Conservation (phyloP, 2,329 filamentous ascomycete genomes). For the Cladophialophora yegresii region DNA sequence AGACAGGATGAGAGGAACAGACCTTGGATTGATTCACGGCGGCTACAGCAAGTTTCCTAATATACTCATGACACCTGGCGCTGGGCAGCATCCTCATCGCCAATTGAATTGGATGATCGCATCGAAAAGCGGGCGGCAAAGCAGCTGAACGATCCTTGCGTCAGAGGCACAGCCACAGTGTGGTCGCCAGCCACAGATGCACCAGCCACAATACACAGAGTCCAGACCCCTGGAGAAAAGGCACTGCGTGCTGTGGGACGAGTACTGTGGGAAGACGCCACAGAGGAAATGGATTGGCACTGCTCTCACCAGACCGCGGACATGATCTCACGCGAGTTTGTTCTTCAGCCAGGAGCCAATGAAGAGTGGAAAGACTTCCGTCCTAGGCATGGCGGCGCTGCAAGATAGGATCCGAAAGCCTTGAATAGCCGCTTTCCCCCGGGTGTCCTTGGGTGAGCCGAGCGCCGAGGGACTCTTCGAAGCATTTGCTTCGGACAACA, state of each 20-base stretch:
- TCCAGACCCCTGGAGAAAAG: neutral
- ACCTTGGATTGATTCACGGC: slow-evolving; percentile 5
- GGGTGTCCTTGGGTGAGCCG: slow-evolving; percentile 6
- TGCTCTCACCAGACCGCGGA: neutral
- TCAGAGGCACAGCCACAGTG: slow-evolving; percentile 12
- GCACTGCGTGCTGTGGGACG: neutral
- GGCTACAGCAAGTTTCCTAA: slow-evolving; percentile 18
- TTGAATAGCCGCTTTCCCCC: slow-evolving; percentile 11
- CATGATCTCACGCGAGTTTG: neutral
- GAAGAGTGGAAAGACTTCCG: neutral
- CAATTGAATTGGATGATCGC: slow-evolving; percentile 15
- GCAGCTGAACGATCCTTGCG: slow-evolving; percentile 1
- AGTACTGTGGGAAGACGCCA: neutral
- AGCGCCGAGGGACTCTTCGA: slow-evolving; percentile 11
- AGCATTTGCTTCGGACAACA: neutral
- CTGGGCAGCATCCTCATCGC: slow-evolving; percentile 16
- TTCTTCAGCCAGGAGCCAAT: neutral
- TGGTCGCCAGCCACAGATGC: slow-evolving; percentile 2
- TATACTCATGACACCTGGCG: slow-evolving; percentile 14
- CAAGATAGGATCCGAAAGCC: slow-evolving; percentile 18
- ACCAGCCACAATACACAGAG: neutral
- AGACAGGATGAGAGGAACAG: neutral
- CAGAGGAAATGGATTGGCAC: neutral
- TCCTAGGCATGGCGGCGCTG: neutral
- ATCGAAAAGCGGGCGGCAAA: slow-evolving; percentile 15